These are phyloP conservation scores for Linum tenue DNA, from an alignment of 345 rosid species.

Conservation along the genomic window DNA sequence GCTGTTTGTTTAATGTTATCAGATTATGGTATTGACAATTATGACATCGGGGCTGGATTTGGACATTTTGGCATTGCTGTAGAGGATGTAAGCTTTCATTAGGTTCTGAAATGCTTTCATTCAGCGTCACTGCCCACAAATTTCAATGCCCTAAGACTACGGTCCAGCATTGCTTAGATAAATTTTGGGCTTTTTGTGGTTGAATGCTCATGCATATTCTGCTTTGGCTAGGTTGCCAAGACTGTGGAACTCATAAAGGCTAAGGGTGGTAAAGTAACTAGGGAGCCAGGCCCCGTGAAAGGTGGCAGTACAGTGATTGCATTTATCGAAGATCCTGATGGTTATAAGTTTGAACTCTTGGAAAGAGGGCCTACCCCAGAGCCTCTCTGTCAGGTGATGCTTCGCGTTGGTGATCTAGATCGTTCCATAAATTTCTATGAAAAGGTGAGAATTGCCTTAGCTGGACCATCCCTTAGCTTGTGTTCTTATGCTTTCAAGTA, in stretches of 20 bases:
- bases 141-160: background rate
- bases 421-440: conserved; percentile 83
- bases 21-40: conserved; percentile 95
- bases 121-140: background rate
- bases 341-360: conserved; percentile 90
- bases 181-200: background rate
- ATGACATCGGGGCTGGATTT: conserved; percentile 80
- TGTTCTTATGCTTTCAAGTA: conserved; percentile 4
- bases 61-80: conserved; percentile 97
- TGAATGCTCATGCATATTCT: background rate
- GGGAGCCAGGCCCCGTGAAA: conserved; percentile 93
- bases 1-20: conserved; percentile 15
- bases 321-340: conserved; percentile 93
- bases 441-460: conserved; percentile 44
- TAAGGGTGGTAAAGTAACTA: conserved; percentile 81
- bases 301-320: conserved; percentile 90
- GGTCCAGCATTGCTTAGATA: background rate
- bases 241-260: conserved; percentile 81
- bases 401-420: conserved; percentile 95
- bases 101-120: background rate
- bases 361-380: conserved; percentile 98
- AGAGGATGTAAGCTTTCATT: conserved; percentile 64
- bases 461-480: conserved; percentile 6
- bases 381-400: conserved; percentile 98
- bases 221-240: conserved; percentile 55